Base-by-base conservation (phyloP, 352 stramenopile genomes). In the Globisporangium paddicum region DNA sequence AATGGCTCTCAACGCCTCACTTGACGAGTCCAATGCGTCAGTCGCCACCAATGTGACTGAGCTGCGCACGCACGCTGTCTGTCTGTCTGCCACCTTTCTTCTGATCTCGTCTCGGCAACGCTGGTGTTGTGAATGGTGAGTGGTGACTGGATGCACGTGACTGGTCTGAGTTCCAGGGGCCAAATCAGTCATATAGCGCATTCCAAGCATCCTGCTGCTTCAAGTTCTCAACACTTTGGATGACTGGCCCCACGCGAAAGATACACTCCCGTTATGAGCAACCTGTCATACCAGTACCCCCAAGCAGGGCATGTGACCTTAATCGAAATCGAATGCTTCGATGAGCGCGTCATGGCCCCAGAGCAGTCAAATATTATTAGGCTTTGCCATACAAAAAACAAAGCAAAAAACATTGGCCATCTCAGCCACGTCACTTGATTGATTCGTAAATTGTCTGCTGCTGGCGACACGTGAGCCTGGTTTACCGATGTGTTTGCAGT, bases 121-220 rank as follows among this genome's bases (percentile, higher is more conserved):
- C n/a, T n/a, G n/a, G n/a, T n/a, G n/a, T n/a, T n/a, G n/a, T n/a
- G n/a, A n/a, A n/a, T n/a, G n/a, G n/a, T n/a, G n/a, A n/a, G n/a
- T n/a, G n/a, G n/a, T n/a, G n/a, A n/a, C n/a, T n/a, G n/a, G n/a
- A n/a, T n/a, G n/a, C n/a, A n/a, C n/a, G n/a, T n/a, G n/a, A n/a
- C 19, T 18, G 32, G 9, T 56, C 25, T 28, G 32, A 32, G 14
- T 32, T 28, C 10, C 8, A 13, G 13, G 34, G 16, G 9, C 16
- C 16, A 42, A 42, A 42, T 42, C 37, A 16, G n/a, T 52, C 37
- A 14, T n/a, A 25, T 23, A 23, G 45, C 37, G 25, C 19, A 19
- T 57, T 47, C 50, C 10, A 21, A 11, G 21, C 21, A 25, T 37
- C 3, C 50, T 56, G 21, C 50, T 57, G 50, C 34, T 47, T 57